A percentile compares a stretch with the other conserved stretches of the same genome.
Evolutionary conservation across 805 yeast species (phyloP).

Genomic region (Schizosaccharomyces octosporus): DNA sequence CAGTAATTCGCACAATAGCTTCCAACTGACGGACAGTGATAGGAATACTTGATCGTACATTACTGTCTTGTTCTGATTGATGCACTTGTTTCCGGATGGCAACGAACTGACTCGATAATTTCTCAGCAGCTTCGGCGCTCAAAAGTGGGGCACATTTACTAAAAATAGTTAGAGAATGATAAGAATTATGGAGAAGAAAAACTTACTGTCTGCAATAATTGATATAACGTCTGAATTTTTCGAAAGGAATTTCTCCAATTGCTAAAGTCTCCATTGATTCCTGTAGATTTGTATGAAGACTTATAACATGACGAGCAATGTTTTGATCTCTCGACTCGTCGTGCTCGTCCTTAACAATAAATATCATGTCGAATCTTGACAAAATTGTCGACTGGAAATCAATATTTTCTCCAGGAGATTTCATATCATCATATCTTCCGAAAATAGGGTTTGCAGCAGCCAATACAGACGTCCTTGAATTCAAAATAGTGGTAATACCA

Average conservation of each 20-base stretch:
- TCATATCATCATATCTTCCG: conserved; percentile 88
- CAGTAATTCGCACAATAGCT: conserved; percentile 88
- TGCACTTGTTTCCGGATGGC: conserved; percentile 67
- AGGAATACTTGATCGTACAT: conserved; percentile 85
- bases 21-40: conserved; percentile 93
- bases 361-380: conserved; percentile 96
- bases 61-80: conserved; percentile 51
- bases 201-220: conserved; percentile 52
- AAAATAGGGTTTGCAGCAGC: conserved; percentile 97
- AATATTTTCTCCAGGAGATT: conserved; percentile 91
- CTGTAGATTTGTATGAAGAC: conserved; percentile 35
- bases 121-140: conserved; percentile 70
- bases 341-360: conserved; percentile 87
- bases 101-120: conserved; percentile 75
- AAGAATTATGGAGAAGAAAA: neutral
- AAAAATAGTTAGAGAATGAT: neutral
- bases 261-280: conserved; percentile 24
- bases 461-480: conserved; percentile 83
- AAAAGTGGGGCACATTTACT: conserved; percentile 74
- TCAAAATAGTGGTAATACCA: conserved; percentile 88
- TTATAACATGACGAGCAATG: conserved; percentile 86
- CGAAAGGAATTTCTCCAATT: conserved; percentile 62
- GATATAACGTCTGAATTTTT: conserved; percentile 73
- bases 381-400: conserved; percentile 92
- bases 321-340: conserved; percentile 54